Evolutionary conservation across 2,329 filamentous ascomycete genomes (phyloP), one percentile per base, ranked within the genome.

Genomic region (Erysiphe pulchra): DNA sequence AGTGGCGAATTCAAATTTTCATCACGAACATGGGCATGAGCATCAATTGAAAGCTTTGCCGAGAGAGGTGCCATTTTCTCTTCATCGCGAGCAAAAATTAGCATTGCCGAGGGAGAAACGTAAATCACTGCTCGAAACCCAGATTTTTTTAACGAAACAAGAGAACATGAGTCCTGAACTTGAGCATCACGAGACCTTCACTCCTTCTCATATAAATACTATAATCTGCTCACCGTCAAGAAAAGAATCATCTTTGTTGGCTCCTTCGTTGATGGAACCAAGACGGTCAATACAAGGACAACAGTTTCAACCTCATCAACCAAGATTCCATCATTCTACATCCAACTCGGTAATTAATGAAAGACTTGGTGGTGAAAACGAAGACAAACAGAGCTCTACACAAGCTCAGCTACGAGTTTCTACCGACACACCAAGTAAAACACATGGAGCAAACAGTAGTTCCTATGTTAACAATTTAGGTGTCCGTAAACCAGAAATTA

Each of bases 401-500:
- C 55, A 55, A 40, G 48, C 51, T 24, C 30, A 52, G 14, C 48
- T 50, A 37, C 48, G 56, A 45, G 42, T 48, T 33, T 50, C 55
- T 11, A 50, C 52, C 41, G 56, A 51, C 47, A 52, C 53, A 14
- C 53, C 56, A 28, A 51, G 53, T 18, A 31, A 48, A 2, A 50
- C 45, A 30, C 52, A 54, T 41, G 55, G 57, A 18, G 49, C 51
- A 42, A 54, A 55, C 37, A 45, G 52, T 14, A 18, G 50, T 34
- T 50, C 47, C 13, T 45, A 49, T 32, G 55, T 63, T n/a, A 56
- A 64, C 18, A 59, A 64, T 28, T 58, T 64, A 36, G 56, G 67
- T 37, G 52, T 59, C 7, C 56, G 63, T 12, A 58, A 61, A 24
- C 63, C 63, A 34, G 58, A 64, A 2, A 56, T 60, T 2, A 68